phyloP scores from a whole-genome alignment of 2,329 filamentous ascomycete genomes.

The Alternaria gaisen region DNA sequence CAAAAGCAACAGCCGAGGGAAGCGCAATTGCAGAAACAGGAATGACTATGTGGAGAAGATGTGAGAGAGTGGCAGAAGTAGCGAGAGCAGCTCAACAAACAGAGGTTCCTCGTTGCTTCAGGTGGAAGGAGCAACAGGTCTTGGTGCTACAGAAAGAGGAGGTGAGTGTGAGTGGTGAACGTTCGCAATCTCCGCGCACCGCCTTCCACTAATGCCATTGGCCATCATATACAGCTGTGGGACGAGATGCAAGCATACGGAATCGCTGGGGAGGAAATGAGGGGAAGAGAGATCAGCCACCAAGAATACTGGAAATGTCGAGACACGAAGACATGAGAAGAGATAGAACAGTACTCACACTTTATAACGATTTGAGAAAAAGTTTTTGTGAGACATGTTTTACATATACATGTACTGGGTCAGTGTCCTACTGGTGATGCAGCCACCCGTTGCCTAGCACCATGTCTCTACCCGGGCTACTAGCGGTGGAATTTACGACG shows the following conservation, averaged over 20 bases:
- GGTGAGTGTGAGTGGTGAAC: slow-evolving; percentile 15
- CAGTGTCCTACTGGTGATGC: slow-evolving; percentile 15
- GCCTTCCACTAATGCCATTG: neutral
- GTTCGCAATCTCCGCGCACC: neutral
- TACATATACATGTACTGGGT: slow-evolving; percentile 13
- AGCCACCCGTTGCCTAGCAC: slow-evolving; percentile 27
- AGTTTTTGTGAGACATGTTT: slow-evolving; percentile 13
- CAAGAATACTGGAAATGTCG: neutral
- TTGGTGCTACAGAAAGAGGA: slow-evolving; percentile 12
- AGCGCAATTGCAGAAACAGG: neutral
- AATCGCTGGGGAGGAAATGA: neutral
- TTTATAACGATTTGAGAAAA: neutral
- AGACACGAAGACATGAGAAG: neutral
- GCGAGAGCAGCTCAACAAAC: slow-evolving; percentile 2
- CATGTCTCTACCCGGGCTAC: slow-evolving; percentile 1
- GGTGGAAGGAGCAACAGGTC: slow-evolving; percentile 13
- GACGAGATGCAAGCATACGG: neutral
- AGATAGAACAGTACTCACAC: neutral
- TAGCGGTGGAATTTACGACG: slow-evolving; percentile 10
- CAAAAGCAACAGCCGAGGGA: neutral
- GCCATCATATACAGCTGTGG: neutral
- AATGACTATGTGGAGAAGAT: neutral
- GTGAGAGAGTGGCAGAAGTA: slow-evolving; percentile 1
- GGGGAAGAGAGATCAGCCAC: neutral
- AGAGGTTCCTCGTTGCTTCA: slow-evolving; percentile 5